Evolutionary conservation across 176 grass and related monocot species (phyloP).

Genomic region (Musa schizocarpa): DNA sequence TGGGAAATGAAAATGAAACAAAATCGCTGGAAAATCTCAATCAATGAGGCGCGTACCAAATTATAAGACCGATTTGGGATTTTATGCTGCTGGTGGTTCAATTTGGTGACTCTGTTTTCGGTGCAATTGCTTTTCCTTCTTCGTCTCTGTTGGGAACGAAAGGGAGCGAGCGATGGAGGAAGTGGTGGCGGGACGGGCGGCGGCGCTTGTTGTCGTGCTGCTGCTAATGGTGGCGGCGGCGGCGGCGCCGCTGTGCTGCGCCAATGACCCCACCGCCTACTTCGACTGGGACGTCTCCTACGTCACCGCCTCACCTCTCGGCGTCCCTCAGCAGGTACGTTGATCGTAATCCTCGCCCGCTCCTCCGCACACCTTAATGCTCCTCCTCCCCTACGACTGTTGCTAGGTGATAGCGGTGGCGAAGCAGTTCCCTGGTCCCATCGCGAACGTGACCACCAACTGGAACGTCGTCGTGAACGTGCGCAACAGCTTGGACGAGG

Average conservation of each 20-base stretch:
- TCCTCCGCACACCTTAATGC: neutral
- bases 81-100: too few relatives aligned
- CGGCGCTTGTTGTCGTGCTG: constrained; percentile 11
- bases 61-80: too few relatives aligned
- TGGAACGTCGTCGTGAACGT: constrained; percentile 73
- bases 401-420: constrained; percentile 60
- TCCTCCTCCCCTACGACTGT: too few relatives aligned
- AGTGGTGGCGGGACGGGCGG: neutral
- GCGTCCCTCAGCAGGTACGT: constrained; percentile 55
- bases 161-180: too few relatives aligned
- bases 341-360: neutral
- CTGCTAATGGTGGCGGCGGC: constrained; percentile 12
- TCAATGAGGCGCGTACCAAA: too few relatives aligned
- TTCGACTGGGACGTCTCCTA: constrained; percentile 91
- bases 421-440: constrained; percentile 71
- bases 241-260: neutral
- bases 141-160: too few relatives aligned
- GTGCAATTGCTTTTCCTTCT: too few relatives aligned
- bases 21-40: too few relatives aligned
- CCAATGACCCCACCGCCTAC: constrained; percentile 54
- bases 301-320: constrained; percentile 74
- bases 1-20: too few relatives aligned
- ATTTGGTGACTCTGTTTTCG: too few relatives aligned
- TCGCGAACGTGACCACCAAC: constrained; percentile 73
- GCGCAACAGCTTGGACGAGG: constrained; percentile 87